Conservation (phyloP, 2,329 filamentous ascomycete genomes). For the Mycocentrospora acerina region DNA sequence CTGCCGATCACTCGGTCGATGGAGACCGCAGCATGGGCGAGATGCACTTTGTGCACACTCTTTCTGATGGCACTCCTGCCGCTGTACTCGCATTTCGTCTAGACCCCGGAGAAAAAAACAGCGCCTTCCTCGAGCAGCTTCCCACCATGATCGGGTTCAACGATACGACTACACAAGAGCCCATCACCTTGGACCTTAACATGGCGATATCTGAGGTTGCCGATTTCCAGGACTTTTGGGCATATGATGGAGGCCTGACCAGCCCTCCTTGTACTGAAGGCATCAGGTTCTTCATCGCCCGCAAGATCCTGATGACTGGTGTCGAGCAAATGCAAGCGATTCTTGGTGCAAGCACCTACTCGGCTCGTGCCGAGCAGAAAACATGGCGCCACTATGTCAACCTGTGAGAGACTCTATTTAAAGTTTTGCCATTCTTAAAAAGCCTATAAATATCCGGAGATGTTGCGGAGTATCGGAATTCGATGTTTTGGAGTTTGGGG, state of each 20-base stretch:
- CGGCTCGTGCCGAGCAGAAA: constrained; percentile 48
- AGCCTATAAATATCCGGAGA: too few species aligned
- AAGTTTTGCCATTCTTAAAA: too few species aligned
- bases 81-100: constrained; percentile 53
- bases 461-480: too few species aligned
- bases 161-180: constrained; percentile 26
- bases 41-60: constrained; percentile 53
- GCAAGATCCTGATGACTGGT: constrained; percentile 46
- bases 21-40: constrained; percentile 49
- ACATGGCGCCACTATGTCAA: constrained; percentile 53
- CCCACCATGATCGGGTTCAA: constrained; percentile 45
- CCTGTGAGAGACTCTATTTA: too few species aligned
- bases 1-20: constrained; percentile 52
- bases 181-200: constrained; percentile 32
- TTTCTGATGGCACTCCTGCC: constrained; percentile 43
- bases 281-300: constrained; percentile 49
- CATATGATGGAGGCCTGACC: constrained; percentile 52
- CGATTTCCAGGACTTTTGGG: constrained; percentile 51
- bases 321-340: constrained; percentile 53
- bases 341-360: constrained; percentile 48
- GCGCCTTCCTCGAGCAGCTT: constrained; percentile 47
- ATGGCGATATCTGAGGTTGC: constrained; percentile 42
- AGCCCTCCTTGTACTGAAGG: constrained; percentile 52
- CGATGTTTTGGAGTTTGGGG: too few species aligned
- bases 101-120: constrained; percentile 45